Conservation (phyloP, 371 early-diverging fungal species). For the Mortierella sp. region DNA sequence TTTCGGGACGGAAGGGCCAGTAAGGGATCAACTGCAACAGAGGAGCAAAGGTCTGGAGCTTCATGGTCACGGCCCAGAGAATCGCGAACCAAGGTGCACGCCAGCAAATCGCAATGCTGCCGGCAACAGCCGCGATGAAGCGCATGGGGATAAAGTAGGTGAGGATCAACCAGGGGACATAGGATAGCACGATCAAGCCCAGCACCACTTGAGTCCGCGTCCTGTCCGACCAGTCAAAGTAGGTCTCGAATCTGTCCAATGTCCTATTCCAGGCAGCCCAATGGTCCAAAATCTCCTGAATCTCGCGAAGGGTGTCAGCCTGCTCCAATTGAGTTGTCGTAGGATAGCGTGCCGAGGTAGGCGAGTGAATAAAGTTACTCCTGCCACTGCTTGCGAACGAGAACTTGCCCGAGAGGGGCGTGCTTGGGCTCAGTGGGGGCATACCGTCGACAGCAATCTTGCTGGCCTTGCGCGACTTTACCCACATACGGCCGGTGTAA, state of each 20-base stretch:
- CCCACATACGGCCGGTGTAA: conserved; percentile 52
- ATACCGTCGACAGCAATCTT: conserved; percentile 21
- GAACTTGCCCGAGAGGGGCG: conserved; percentile 34
- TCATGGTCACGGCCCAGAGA: conserved; percentile 43
- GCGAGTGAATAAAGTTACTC: conserved; percentile 24
- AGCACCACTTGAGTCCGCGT: conserved; percentile 39
- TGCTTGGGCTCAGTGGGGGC: conserved; percentile 27
- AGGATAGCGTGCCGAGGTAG: conserved; percentile 39
- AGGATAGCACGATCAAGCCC: conserved; percentile 30
- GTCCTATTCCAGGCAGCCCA: conserved; percentile 53
- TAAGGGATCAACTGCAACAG: conserved; percentile 42
- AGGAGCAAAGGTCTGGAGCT: conserved; percentile 34
- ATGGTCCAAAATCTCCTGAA: conserved; percentile 59
- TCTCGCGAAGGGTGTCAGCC: conserved; percentile 54
- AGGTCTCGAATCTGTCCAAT: conserved; percentile 33
- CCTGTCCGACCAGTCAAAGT: conserved; percentile 58
- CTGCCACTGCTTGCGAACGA: conserved; percentile 33
- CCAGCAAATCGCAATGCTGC: conserved; percentile 56
- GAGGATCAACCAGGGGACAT: conserved; percentile 55
- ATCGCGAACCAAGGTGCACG: conserved; percentile 58
- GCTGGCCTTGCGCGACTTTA: conserved; percentile 49
- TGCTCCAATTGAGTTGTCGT: conserved; percentile 56
- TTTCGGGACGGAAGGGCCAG: conserved; percentile 39
- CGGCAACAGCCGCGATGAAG: conserved; percentile 40
- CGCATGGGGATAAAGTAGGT: conserved; percentile 54